These are phyloP conservation scores for Komagataea norvegica DNA, from an alignment of 1,139 yeast species.

Conservation along the genomic window DNA sequence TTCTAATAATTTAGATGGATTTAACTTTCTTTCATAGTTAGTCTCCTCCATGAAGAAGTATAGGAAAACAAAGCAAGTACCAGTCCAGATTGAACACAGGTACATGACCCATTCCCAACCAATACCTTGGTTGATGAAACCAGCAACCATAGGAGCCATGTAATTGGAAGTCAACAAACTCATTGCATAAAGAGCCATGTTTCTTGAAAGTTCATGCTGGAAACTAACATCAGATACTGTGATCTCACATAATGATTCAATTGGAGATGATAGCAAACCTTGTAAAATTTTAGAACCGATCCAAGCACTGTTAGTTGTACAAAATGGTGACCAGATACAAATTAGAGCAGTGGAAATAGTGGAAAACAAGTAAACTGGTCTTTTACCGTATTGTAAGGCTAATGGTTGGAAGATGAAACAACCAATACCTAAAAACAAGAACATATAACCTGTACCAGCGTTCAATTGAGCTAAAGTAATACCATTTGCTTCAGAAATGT, in stretches of 20 bases:
- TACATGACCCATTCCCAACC: conserved; percentile 46
- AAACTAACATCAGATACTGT: conserved; percentile 46
- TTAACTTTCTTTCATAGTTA: conserved; percentile 33
- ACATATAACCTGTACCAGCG: conserved; percentile 49
- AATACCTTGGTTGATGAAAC: conserved; percentile 41
- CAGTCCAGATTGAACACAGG: conserved; percentile 44
- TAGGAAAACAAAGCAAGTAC: conserved; percentile 39
- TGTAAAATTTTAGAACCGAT: conserved; percentile 34
- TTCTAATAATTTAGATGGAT: conserved; percentile 13
- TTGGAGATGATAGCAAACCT: conserved; percentile 50
- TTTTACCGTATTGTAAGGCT: conserved; percentile 49
- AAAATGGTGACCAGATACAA: conserved; percentile 42
- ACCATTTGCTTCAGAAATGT: conserved; percentile 37
- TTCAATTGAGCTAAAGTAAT: conserved; percentile 40
- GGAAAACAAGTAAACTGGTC: conserved; percentile 41
- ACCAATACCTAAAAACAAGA: conserved; percentile 43
- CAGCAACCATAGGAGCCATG: conserved; percentile 45
- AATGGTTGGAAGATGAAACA: conserved; percentile 46
- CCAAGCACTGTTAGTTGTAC: conserved; percentile 35
- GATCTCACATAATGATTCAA: conserved; percentile 52
- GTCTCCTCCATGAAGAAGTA: conserved; percentile 45
- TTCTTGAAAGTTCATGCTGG: conserved; percentile 48
- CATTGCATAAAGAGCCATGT: conserved; percentile 41
- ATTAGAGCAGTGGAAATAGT: conserved; percentile 34
- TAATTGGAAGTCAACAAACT: conserved; percentile 37